phyloP scores from a whole-genome alignment of 371 early-diverging fungal species.

The Blakeslea trispora region DNA sequence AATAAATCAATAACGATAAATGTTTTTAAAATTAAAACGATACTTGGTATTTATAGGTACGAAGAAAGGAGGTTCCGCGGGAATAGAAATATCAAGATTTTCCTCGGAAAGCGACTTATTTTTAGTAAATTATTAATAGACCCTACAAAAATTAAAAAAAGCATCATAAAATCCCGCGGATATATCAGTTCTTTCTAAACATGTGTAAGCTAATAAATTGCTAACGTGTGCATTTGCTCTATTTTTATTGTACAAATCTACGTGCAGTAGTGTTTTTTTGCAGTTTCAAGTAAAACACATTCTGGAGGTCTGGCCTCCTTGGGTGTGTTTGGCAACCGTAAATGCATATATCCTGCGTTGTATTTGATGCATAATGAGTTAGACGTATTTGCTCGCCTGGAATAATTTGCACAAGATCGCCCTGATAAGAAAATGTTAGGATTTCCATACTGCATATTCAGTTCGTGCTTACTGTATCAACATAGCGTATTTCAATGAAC shows the following conservation, averaged over 20 bases:
- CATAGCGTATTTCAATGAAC: slow-evolving; percentile 89
- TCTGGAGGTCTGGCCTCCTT: slow-evolving; percentile 23
- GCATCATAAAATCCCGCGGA: background rate
- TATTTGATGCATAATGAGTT: slow-evolving; percentile 18
- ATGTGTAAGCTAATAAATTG: no score
- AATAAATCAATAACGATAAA: background rate
- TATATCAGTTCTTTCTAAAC: no score
- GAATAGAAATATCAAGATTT: background rate
- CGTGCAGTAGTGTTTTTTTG: background rate
- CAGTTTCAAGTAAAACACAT: slow-evolving; percentile 19
- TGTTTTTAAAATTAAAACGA: background rate
- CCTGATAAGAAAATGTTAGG: slow-evolving; percentile 48
- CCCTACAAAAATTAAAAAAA: background rate
- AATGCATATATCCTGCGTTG: slow-evolving; percentile 16
- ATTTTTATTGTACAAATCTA: background rate
- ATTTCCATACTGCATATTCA: background rate
- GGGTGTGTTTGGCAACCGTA: slow-evolving; percentile 34
- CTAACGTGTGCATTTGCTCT: background rate
- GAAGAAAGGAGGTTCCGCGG: slow-evolving; percentile 1
- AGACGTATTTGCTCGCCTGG: slow-evolving; percentile 48
- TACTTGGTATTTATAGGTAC: background rate
- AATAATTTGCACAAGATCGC: slow-evolving; percentile 49
- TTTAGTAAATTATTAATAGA: background rate
- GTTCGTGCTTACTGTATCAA: slow-evolving; percentile 65
- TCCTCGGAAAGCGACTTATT: background rate